A percentile compares a stretch with the other conserved stretches of the same genome.
Evolutionary conservation across 306 rosid genomes (phyloP).

Genomic region (Ceratonia siliqua): DNA sequence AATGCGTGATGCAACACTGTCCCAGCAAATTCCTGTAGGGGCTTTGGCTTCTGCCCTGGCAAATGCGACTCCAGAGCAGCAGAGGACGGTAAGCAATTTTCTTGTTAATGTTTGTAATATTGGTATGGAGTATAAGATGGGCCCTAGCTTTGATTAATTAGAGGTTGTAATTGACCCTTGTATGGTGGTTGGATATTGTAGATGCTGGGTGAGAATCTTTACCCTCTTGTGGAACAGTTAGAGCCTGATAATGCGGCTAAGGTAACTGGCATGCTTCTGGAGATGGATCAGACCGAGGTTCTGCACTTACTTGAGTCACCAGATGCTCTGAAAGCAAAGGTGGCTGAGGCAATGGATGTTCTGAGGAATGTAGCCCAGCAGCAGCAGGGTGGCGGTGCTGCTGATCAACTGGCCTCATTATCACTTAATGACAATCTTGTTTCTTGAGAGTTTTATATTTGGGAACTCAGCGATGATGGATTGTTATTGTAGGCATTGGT

Average conservation of each 20-base stretch:
- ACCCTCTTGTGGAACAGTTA: constrained; percentile 96
- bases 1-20: constrained; percentile 67
- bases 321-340: constrained; percentile 94
- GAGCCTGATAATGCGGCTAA: constrained; percentile 97
- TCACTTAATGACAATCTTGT: constrained; percentile 79
- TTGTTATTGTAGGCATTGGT: constrained; percentile 38
- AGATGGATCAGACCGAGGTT: constrained; percentile 99
- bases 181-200: constrained; percentile 36
- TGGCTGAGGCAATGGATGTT: constrained; percentile 97
- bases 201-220: constrained; percentile 99
- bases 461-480: constrained; percentile 18
- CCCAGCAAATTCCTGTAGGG: constrained; percentile 87
- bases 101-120: not conserved
- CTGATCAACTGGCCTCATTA: constrained; percentile 78
- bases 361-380: constrained; percentile 91
- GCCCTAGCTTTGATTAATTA: not conserved
- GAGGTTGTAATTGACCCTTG: constrained; percentile 20
- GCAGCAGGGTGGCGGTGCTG: constrained; percentile 85
- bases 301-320: constrained; percentile 97
- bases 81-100: constrained; percentile 71
- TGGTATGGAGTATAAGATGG: not conserved
- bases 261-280: constrained; percentile 99
- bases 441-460: constrained; percentile 50
- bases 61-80: constrained; percentile 93
- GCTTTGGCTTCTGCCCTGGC: constrained; percentile 96